Conservation (phyloP, 139 green algal genomes). For the Mychonastes homosphaera region DNA sequence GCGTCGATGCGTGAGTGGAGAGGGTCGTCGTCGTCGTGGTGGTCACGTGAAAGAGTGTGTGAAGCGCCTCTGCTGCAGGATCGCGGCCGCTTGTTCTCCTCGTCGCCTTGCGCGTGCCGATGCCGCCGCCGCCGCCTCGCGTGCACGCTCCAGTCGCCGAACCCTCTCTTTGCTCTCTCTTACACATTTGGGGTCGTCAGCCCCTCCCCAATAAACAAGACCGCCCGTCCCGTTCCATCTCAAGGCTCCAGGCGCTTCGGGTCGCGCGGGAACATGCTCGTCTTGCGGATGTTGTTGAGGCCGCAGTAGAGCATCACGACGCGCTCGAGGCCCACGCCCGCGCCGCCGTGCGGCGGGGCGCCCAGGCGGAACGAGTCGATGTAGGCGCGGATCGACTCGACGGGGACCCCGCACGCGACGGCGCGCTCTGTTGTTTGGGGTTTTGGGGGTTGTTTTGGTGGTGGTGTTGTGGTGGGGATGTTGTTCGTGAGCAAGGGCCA, state of each 20-base stretch:
- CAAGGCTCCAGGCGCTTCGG: constrained; percentile 86
- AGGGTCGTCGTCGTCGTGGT: too few relatives aligned
- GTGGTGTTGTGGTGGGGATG: not conserved
- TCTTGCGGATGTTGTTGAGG: constrained; percentile 97
- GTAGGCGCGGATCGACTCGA: constrained; percentile 82
- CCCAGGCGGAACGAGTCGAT: constrained; percentile 92
- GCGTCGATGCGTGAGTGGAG: too few relatives aligned
- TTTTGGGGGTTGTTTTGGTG: not conserved
- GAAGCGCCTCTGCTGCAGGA: too few relatives aligned
- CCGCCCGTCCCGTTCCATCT: too few relatives aligned
- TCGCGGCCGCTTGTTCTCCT: too few relatives aligned
- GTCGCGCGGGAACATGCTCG: constrained; percentile 93
- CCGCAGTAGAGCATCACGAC: constrained; percentile 97
- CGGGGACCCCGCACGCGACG: constrained; percentile 48
- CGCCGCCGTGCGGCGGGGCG: constrained; percentile 81
- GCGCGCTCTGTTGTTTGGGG: constrained; percentile 42
- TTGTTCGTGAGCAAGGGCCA: not conserved
- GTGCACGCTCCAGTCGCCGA: too few relatives aligned
- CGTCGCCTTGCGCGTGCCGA: too few relatives aligned
- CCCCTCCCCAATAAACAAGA: too few relatives aligned
- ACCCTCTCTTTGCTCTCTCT: too few relatives aligned
- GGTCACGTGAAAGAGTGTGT: too few relatives aligned
- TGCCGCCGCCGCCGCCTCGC: too few relatives aligned
- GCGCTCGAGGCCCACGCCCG: constrained; percentile 91
- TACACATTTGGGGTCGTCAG: too few relatives aligned